Percentiles rank a stretch among this genome's conserved stretches.
Conservation (phyloP, 2,329 filamentous ascomycete genomes). For the Gaeumannomyces sp. region DNA sequence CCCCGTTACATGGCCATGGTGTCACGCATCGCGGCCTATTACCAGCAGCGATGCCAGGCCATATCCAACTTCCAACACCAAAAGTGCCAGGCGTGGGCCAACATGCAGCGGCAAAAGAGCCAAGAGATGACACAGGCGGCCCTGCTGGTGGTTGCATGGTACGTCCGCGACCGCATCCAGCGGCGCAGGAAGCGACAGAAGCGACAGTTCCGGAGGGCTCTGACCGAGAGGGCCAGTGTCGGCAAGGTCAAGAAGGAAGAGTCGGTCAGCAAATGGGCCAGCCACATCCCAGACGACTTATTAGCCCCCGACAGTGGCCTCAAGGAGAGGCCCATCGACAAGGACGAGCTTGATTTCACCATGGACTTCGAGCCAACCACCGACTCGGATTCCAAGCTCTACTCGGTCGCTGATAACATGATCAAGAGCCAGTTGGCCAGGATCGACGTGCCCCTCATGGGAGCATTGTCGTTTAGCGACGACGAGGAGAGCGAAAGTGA, state of each 20-base stretch:
- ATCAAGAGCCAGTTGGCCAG: conserved; percentile 41
- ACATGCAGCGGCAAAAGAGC: conserved; percentile 38
- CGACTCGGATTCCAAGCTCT: conserved; percentile 38
- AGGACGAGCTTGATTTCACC: conserved; percentile 34
- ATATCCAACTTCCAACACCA: conserved; percentile 41
- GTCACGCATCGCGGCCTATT: conserved; percentile 41
- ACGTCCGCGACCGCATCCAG: conserved; percentile 40
- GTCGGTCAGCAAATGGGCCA: conserved; percentile 36
- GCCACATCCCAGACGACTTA: conserved; percentile 30
- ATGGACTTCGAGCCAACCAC: conserved; percentile 32
- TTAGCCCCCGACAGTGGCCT: conserved; percentile 24
- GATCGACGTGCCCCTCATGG: conserved; percentile 39
- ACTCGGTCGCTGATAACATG: conserved; percentile 38
- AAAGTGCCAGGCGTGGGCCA: conserved; percentile 41
- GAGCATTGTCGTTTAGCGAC: conserved; percentile 37
- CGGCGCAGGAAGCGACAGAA: conserved; percentile 35
- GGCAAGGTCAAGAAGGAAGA: conserved; percentile 30
- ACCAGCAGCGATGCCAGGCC: conserved; percentile 42
- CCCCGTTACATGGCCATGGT: conserved; percentile 39
- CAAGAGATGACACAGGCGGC: conserved; percentile 43
- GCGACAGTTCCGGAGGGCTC: conserved; percentile 33
- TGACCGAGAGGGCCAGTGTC: conserved; percentile 26
- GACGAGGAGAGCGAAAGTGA: conserved; percentile 34
- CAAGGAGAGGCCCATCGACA: conserved; percentile 25
- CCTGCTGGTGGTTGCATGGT: conserved; percentile 44